Percentiles rank a stretch among this genome's conserved stretches.
These are phyloP conservation scores for Jamesozyma jinghongensis DNA, from an alignment of 805 yeast species.

Conservation along the genomic window DNA sequence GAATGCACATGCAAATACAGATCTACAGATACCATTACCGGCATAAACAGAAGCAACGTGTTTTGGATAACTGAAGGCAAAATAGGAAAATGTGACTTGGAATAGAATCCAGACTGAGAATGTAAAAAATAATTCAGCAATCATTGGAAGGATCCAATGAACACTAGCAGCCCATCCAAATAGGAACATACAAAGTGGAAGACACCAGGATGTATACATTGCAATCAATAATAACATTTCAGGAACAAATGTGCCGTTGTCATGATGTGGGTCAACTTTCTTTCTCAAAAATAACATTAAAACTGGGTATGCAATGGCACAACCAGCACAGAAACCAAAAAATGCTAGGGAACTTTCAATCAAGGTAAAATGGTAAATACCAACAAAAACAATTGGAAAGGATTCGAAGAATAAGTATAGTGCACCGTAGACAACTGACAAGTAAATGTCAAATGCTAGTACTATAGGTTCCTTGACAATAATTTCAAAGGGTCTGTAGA, in stretches of 20 bases:
- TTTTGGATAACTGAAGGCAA: slow-evolving; percentile 40
- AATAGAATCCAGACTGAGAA: slow-evolving; percentile 37
- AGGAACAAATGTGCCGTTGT: slow-evolving; percentile 29
- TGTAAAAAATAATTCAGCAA: slow-evolving; percentile 36
- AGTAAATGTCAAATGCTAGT: slow-evolving; percentile 41
- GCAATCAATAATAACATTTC: slow-evolving; percentile 36
- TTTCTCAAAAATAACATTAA: slow-evolving; percentile 21
- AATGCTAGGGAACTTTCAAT: slow-evolving; percentile 41
- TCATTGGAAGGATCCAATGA: slow-evolving; percentile 43
- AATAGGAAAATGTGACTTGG: slow-evolving; percentile 43
- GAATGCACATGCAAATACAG: slow-evolving; percentile 47
- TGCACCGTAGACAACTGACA: slow-evolving; percentile 43
- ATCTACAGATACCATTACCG: slow-evolving; percentile 42
- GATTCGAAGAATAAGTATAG: slow-evolving; percentile 52
- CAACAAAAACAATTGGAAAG: slow-evolving; percentile 46
- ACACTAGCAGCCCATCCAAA: slow-evolving; percentile 43
- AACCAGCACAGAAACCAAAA: slow-evolving; percentile 39
- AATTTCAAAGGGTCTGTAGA: slow-evolving; percentile 43
- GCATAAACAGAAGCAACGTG: slow-evolving; percentile 52
- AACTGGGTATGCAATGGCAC: slow-evolving; percentile 28
- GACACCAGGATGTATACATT: slow-evolving; percentile 33
- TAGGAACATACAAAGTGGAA: slow-evolving; percentile 38
- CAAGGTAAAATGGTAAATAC: slow-evolving; percentile 37
- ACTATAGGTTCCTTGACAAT: slow-evolving; percentile 46
- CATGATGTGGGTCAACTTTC: slow-evolving; percentile 22